phyloP scores from a whole-genome alignment of 1,284 basidiomycete species.

The Cronartium quercuum region DNA sequence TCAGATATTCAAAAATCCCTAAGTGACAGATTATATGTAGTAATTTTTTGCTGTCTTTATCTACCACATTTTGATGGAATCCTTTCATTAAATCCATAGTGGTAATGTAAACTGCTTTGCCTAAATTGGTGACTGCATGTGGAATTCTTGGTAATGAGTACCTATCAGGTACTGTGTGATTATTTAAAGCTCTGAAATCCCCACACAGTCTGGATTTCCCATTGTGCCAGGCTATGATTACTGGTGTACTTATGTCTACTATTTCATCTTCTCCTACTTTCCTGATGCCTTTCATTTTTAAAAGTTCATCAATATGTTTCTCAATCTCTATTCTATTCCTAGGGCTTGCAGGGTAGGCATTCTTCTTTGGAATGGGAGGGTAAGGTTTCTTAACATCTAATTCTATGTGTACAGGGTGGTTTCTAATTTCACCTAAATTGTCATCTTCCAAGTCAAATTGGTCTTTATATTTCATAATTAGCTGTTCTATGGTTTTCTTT shows the following conservation, averaged over 20 bases:
- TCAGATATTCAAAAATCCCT: not conserved
- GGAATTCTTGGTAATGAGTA: not conserved
- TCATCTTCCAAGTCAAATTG: not conserved
- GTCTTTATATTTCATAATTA: not conserved
- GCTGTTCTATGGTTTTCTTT: too few species aligned
- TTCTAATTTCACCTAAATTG: not conserved
- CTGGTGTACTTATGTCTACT: slow-evolving; percentile 4
- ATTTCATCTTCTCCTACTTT: not conserved
- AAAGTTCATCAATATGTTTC: not conserved
- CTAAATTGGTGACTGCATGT: not conserved
- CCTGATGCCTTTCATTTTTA: not conserved
- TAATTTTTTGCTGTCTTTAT: not conserved
- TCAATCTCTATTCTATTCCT: not conserved
- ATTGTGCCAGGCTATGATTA: slow-evolving; percentile 13
- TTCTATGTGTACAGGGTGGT: not conserved
- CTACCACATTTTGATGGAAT: not conserved
- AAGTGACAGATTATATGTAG: not conserved
- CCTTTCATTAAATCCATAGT: slow-evolving; percentile 7
- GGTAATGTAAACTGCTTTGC: not conserved
- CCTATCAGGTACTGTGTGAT: not conserved
- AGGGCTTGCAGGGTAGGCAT: slow-evolving; percentile 9
- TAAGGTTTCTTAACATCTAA: slow-evolving; percentile 11
- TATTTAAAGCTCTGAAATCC: not conserved
- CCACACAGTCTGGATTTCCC: not conserved
- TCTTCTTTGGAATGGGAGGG: not conserved